phyloP scores from a whole-genome alignment of 2,329 filamentous ascomycete species.

The Calonectria pteridis region DNA sequence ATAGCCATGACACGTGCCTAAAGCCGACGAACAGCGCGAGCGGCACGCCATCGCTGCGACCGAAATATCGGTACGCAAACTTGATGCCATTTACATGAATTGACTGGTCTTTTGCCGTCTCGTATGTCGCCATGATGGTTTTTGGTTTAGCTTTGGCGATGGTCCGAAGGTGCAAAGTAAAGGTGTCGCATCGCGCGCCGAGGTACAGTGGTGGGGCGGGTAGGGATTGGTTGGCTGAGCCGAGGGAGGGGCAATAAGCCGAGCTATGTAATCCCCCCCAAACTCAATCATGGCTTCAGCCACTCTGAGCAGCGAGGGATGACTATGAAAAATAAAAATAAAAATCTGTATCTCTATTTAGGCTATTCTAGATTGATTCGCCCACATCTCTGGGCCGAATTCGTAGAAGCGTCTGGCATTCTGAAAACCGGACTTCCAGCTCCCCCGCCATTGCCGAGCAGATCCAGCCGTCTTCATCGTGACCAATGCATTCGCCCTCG shows the following conservation, averaged over 20 bases:
- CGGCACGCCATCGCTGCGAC: constrained; percentile 45
- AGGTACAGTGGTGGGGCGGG: neutral
- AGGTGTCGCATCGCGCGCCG: neutral
- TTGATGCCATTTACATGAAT: constrained; percentile 45
- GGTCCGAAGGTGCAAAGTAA: neutral
- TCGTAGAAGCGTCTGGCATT: neutral
- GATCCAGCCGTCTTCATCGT: neutral
- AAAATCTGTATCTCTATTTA: neutral
- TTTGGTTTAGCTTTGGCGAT: neutral
- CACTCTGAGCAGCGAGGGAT: neutral
- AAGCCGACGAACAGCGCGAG: constrained; percentile 50
- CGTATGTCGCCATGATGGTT: constrained; percentile 46
- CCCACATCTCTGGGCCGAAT: neutral
- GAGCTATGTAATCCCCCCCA: neutral
- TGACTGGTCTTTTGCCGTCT: constrained; percentile 44
- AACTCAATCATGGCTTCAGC: neutral
- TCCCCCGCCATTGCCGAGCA: neutral
- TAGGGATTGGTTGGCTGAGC: neutral
- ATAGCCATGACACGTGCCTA: constrained; percentile 39
- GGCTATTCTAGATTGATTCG: neutral
- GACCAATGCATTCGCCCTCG: neutral
- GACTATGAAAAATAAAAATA: no score
- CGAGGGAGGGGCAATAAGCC: neutral
- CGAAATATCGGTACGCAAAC: constrained; percentile 51
- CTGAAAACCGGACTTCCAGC: constrained; percentile 5